These are phyloP conservation scores for Flaveria sonorensis DNA, from an alignment of 129 eudicot genomes.

Conservation along the genomic window DNA sequence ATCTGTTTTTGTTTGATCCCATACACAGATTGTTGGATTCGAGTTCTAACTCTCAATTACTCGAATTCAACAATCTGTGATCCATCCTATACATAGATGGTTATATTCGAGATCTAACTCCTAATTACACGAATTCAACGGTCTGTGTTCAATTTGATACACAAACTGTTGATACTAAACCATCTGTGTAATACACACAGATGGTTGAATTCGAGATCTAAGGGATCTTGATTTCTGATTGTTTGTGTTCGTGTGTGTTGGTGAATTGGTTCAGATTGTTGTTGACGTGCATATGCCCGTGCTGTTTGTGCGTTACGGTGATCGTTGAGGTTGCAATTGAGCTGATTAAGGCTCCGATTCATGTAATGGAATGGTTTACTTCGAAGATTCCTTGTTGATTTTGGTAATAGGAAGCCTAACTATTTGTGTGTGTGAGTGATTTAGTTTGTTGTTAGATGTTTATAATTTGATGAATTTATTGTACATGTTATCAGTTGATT, in stretches of 20 bases:
- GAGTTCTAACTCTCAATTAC: too few relatives aligned
- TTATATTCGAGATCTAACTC: too few relatives aligned
- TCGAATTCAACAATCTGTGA: too few relatives aligned
- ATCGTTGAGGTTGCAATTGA: constrained; percentile 69
- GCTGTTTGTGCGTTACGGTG: constrained; percentile 85
- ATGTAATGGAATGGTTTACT: constrained; percentile 83
- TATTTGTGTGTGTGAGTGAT: neutral
- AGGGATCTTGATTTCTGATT: constrained; percentile 9
- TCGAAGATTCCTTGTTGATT: constrained; percentile 71
- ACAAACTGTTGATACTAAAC: too few relatives aligned
- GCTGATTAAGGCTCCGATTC: constrained; percentile 80
- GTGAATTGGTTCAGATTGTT: constrained; percentile 50
- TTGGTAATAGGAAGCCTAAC: neutral
- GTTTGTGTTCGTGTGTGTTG: constrained; percentile 9
- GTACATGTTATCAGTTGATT: neutral
- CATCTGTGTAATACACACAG: neutral
- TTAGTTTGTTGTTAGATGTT: neutral
- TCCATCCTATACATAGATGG: too few relatives aligned
- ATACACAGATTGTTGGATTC: too few relatives aligned
- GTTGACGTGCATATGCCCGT: constrained; percentile 77
- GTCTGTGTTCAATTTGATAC: too few relatives aligned
- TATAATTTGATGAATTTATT: constrained; percentile 4
- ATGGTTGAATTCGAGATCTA: neutral
- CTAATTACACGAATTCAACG: too few relatives aligned
- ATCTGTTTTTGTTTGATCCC: too few relatives aligned